phyloP scores from a whole-genome alignment of 2,329 filamentous ascomycete genomes.

The Eurotiales sp. region DNA sequence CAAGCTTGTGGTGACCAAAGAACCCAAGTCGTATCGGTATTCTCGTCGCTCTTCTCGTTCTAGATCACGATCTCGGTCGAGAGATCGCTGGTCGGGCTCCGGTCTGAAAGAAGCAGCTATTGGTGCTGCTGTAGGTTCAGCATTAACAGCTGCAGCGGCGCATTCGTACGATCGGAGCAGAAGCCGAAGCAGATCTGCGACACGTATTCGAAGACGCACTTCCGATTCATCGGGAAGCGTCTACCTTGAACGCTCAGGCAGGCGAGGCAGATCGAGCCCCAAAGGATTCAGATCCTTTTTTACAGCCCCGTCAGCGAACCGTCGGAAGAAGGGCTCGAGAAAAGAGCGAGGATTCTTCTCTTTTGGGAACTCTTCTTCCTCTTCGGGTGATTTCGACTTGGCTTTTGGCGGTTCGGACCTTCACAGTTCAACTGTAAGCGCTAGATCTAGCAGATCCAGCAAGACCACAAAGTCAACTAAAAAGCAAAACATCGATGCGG shows the following conservation, averaged over 20 bases:
- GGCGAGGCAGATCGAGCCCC: conserved; percentile 15
- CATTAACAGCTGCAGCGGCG: conserved; percentile 8
- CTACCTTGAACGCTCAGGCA: conserved; percentile 3
- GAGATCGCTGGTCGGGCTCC: conserved; percentile 20
- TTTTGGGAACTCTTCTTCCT: conserved; percentile 62
- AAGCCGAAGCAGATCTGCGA: conserved; percentile 15
- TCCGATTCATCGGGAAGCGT: conserved; percentile 46
- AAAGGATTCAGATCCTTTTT: conserved; percentile 61
- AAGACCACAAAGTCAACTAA: conserved; percentile 32
- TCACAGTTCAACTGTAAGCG: conserved; percentile 16
- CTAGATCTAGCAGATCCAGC: conserved; percentile 17
- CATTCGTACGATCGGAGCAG: conserved; percentile 2
- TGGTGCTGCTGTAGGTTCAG: conserved; percentile 26
- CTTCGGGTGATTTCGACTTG: conserved; percentile 64
- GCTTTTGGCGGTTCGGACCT: conserved; percentile 65
- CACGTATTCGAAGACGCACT: conserved; percentile 28
- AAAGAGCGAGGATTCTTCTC: conserved; percentile 52
- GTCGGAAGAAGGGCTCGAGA: conserved; percentile 43
- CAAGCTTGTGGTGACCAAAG: conserved; percentile 5
- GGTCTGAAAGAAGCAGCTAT: conserved; percentile 32
- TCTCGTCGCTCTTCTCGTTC: conserved; percentile 36
- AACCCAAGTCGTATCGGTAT: conserved; percentile 18
- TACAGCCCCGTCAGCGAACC: conserved; percentile 55
- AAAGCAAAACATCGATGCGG: conserved; percentile 40
- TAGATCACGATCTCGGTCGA: conserved; percentile 39